phyloP scores from a whole-genome alignment of 2,329 filamentous ascomycete genomes.

The Coniosporium tulheliwenetii region DNA sequence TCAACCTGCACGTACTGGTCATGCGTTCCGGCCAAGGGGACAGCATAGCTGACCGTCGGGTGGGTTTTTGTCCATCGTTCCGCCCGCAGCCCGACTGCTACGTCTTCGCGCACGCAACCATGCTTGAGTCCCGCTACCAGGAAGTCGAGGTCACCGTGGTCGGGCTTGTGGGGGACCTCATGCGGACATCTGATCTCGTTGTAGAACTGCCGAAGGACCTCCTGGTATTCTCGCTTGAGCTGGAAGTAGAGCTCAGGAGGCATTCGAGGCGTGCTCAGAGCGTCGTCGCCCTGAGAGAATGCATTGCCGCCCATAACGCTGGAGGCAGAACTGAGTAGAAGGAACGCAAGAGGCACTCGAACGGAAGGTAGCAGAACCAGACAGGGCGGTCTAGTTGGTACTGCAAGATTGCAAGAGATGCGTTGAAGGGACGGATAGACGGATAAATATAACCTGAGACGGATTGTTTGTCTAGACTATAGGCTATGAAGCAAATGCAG shows the following conservation, averaged over 20 bases:
- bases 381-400: too few species aligned
- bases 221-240: conserved; percentile 31
- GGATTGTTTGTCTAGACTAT: too few species aligned
- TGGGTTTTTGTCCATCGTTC: conserved; percentile 6
- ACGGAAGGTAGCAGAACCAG: too few species aligned
- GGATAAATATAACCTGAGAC: too few species aligned
- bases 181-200: conserved; percentile 41
- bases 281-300: conserved; percentile 31
- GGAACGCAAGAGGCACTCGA: not conserved
- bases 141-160: conserved; percentile 62
- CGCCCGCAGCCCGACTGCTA: conserved; percentile 32
- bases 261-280: conserved; percentile 52
- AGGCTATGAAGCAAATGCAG: too few species aligned
- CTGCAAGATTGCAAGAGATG: too few species aligned
- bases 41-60: conserved; percentile 28
- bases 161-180: conserved; percentile 52
- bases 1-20: conserved; percentile 49
- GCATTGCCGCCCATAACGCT: conserved; percentile 48
- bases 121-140: conserved; percentile 28
- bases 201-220: conserved; percentile 36
- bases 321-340: not conserved
- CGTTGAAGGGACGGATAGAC: too few species aligned
- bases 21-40: conserved; percentile 28
- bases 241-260: conserved; percentile 37
- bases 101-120: conserved; percentile 9